phyloP scores from a whole-genome alignment of 139 green algal genomes.

The Desmodesmus armatus region DNA sequence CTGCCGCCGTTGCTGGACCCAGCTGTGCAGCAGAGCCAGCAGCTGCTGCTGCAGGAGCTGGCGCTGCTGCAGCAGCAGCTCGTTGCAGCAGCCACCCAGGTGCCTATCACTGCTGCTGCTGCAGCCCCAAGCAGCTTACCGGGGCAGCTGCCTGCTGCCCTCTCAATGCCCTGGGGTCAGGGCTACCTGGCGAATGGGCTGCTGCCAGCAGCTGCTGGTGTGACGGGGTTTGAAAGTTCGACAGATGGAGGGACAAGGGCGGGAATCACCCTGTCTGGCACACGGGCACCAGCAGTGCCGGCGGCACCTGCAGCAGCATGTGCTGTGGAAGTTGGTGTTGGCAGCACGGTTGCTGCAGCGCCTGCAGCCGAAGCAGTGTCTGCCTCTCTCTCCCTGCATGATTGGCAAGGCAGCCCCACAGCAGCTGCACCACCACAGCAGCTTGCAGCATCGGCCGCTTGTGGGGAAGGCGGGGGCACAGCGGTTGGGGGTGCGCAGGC shows the following conservation, averaged over 20 bases:
- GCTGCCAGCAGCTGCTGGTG: not conserved
- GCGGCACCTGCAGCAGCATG: not conserved
- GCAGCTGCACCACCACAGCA: not conserved
- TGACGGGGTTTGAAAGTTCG: not conserved
- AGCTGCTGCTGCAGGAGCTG: slow-evolving; percentile 30
- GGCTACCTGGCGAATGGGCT: not conserved
- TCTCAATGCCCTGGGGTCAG: not conserved
- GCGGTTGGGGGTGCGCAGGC: not conserved
- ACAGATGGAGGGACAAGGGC: not conserved
- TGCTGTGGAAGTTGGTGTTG: not conserved
- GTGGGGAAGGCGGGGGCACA: not conserved
- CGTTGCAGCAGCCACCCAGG: not conserved
- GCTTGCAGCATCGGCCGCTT: not conserved
- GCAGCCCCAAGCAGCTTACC: too few relatives aligned
- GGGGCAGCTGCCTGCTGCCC: not conserved
- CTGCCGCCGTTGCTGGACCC: not conserved
- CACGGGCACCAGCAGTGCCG: not conserved
- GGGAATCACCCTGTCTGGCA: not conserved
- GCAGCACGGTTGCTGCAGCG: not conserved
- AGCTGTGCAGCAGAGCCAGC: not conserved
- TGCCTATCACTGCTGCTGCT: too few relatives aligned
- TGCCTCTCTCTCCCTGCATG: too few relatives aligned
- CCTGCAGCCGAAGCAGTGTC: not conserved
- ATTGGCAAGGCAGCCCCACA: not conserved
- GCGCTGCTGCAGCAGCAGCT: slow-evolving; percentile 25